Evolutionary conservation across 1,284 basidiomycete genomes (phyloP), one percentile per base, ranked within the genome.

Genomic region (Apiotrichum domesticum): DNA sequence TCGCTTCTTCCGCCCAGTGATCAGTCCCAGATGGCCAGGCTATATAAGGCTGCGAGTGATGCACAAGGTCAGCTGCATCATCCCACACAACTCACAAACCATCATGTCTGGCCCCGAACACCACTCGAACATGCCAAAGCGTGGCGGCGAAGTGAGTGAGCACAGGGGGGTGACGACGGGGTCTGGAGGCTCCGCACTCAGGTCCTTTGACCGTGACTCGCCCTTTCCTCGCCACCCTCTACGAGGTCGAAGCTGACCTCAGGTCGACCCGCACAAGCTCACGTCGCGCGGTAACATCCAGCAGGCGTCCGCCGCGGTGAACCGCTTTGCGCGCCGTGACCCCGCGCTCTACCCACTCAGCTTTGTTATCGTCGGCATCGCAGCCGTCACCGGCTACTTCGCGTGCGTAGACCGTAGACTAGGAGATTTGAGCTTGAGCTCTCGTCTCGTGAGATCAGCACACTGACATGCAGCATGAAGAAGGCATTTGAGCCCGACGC

Each of bases 261-360:
- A 74, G 68, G 58, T 58, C 49, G 67, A 73, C 63, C 66, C 67
- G n/a, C 59, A 68, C 68, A 64, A 65, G 58, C 69, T 76, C 54
- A 63, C 70, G 5, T 55, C 67, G 40, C 42, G 61, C 8, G 64
- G 56, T 32, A 70, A 73, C 63, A 52, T 72, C 51, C 58, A 65
- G 46, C 72, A 76, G 59, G 74, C 72, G 10, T 71, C 73, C 41
- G 52, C 64, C 35, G 64, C 66, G 33, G 72, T 77, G 62, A 76
- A 76, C 70, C 62, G 71, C 58, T 71, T 75, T 59, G 76, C 75
- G 46, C 72, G 74, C 61, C 66, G 72, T 35, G 76, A 77, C 61
- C 76, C 76, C 2, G 72, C 74, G 6, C 67, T 77, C 21, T 77
- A 76, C 68, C 76, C 76, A 6, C 58, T 77, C 43, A 55, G 64